These are phyloP conservation scores for Alliaria petiolata DNA, from an alignment of 345 rosid genomes.

Conservation along the genomic window DNA sequence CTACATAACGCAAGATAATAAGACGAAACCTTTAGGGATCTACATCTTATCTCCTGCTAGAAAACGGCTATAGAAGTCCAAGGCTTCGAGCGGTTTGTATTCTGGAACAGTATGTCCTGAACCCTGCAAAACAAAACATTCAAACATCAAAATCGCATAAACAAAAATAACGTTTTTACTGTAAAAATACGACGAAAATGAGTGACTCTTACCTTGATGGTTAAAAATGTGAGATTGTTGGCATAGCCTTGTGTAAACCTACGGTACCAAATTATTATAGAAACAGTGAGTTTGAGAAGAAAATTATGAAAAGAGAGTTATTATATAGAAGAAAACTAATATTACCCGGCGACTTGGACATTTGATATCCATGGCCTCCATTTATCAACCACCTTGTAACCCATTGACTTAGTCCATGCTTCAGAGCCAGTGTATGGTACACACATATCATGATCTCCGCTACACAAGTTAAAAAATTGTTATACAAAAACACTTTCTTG, in stretches of 20 bases:
- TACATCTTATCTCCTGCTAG: slow-evolving; percentile 53
- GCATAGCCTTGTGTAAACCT: slow-evolving; percentile 71
- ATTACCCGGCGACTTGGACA: slow-evolving; percentile 68
- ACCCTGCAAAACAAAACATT: slow-evolving; percentile 47
- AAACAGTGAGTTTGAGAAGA: not conserved
- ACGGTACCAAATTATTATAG: slow-evolving; percentile 11
- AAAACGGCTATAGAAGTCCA: slow-evolving; percentile 74
- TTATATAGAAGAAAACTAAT: not conserved
- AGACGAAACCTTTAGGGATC: not conserved
- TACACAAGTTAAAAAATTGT: slow-evolving; percentile 2
- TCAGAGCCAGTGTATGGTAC: slow-evolving; percentile 80
- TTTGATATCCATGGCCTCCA: slow-evolving; percentile 79
- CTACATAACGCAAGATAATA: not conserved
- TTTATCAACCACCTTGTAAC: slow-evolving; percentile 62
- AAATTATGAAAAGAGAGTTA: not conserved
- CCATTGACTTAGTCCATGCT: slow-evolving; percentile 83
- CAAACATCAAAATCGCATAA: not conserved
- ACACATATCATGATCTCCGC: slow-evolving; percentile 94
- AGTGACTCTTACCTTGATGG: slow-evolving; percentile 52
- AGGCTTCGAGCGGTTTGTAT: slow-evolving; percentile 75
- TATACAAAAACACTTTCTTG: not conserved
- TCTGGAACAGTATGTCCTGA: slow-evolving; percentile 91
- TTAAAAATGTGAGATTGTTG: slow-evolving; percentile 76
- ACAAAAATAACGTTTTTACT: not conserved
- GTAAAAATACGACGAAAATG: not conserved